Percentiles rank a stretch among this genome's conserved stretches.
phyloP scores from a whole-genome alignment of 2,329 filamentous ascomycete genomes.

The Teratosphaeria pseudoeucalypti region DNA sequence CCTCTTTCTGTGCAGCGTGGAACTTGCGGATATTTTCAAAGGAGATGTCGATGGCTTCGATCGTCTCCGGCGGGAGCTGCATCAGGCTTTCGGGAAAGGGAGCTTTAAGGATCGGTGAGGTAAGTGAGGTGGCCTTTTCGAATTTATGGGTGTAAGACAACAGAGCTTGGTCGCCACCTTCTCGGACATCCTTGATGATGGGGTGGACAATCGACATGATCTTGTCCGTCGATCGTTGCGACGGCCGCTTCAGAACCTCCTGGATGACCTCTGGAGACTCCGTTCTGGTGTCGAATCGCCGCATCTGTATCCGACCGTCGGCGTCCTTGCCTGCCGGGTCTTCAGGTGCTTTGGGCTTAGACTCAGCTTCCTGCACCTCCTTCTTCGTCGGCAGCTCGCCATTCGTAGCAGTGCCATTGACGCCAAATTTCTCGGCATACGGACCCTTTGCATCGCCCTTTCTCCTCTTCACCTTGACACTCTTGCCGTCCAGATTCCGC shows the following conservation, averaged over 20 bases:
- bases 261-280: conserved; percentile 56
- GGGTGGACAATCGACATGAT: conserved; percentile 86
- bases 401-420: conserved; percentile 29
- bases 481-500: conserved; percentile 85
- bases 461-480: conserved; percentile 85
- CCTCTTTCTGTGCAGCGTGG: conserved; percentile 81
- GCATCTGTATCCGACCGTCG: conserved; percentile 66
- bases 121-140: conserved; percentile 86
- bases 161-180: conserved; percentile 75
- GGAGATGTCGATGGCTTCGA: conserved; percentile 83
- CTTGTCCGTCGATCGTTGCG: conserved; percentile 86
- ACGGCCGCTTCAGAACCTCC: conserved; percentile 73
- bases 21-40: conserved; percentile 93
- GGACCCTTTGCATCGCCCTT: conserved; percentile 89
- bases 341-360: conserved; percentile 41
- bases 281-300: conserved; percentile 59
- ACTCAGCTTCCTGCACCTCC: conserved; percentile 41
- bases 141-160: conserved; percentile 96
- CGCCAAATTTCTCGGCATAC: conserved; percentile 75
- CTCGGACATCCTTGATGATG: conserved; percentile 79
- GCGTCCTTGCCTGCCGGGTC: conserved; percentile 39
- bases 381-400: conserved; percentile 27
- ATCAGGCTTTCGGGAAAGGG: conserved; percentile 81
- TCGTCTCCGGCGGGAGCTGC: conserved; percentile 73
- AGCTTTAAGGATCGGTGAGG: conserved; percentile 76